A percentile compares a stretch with the other conserved stretches of the same genome.
phyloP scores from a whole-genome alignment of 805 yeast genomes.

The Starmerella stigmatis region DNA sequence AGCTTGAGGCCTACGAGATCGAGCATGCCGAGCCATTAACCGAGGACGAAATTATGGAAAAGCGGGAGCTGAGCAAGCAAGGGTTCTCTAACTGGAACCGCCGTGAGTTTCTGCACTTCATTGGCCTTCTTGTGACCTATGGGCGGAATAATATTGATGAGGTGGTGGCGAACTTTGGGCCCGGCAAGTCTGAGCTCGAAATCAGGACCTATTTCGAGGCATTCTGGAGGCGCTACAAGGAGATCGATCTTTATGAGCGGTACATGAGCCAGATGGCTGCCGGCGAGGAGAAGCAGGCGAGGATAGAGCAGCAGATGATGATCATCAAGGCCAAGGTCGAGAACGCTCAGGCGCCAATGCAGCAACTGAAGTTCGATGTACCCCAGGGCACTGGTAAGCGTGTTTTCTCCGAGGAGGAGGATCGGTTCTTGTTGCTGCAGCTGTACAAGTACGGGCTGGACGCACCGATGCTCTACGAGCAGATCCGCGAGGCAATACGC shows the following conservation, averaged over 20 bases:
- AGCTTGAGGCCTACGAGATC: conserved; percentile 58
- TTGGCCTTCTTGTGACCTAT: conserved; percentile 59
- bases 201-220: conserved; percentile 63
- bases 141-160: conserved; percentile 66
- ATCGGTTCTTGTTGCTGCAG: conserved; percentile 73
- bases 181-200: conserved; percentile 71
- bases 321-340: conserved; percentile 65
- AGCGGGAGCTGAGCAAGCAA: conserved; percentile 48
- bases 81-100: conserved; percentile 81
- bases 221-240: conserved; percentile 71
- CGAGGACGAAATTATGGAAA: conserved; percentile 58
- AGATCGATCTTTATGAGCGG: conserved; percentile 82
- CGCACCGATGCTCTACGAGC: conserved; percentile 64
- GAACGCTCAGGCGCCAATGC: conserved; percentile 62
- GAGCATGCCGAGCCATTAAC: conserved; percentile 70
- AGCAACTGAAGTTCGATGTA: conserved; percentile 57
- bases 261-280: conserved; percentile 69
- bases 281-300: conserved; percentile 76
- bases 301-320: conserved; percentile 60
- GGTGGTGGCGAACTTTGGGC: conserved; percentile 63
- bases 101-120: conserved; percentile 76
- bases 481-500: conserved; percentile 62
- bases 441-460: conserved; percentile 73
- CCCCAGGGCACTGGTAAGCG: conserved; percentile 53
- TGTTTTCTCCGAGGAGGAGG: conserved; percentile 79